Percentiles rank a stretch among this genome's conserved stretches.
These are phyloP conservation scores for Periconia macrospinosa DNA, from an alignment of 2,329 filamentous ascomycete genomes.

Conservation along the genomic window DNA sequence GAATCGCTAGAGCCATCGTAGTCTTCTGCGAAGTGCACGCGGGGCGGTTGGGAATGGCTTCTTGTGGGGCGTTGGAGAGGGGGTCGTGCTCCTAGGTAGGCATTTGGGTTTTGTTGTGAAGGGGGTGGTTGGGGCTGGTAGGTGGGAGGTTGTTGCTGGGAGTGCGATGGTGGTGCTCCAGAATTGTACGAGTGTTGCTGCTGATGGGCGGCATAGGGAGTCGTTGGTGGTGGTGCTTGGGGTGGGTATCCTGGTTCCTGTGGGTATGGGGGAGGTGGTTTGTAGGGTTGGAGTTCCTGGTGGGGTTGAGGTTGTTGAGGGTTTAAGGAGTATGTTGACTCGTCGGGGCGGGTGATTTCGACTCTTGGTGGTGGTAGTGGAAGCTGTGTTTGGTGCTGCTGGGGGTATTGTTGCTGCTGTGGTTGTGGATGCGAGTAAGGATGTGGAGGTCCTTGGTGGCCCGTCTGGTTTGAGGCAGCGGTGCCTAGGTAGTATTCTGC, in stretches of 20 bases:
- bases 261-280: conserved; percentile 22
- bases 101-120: conserved; percentile 17
- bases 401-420: conserved; percentile 4
- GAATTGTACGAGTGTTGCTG: conserved; percentile 18
- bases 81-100: conserved; percentile 29
- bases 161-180: conserved; percentile 28
- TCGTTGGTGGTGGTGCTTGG: not conserved
- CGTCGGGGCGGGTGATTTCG: conserved; percentile 11
- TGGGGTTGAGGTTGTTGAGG: conserved; percentile 3
- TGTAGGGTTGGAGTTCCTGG: conserved; percentile 14
- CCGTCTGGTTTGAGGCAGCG: conserved; percentile 21
- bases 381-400: conserved; percentile 17
- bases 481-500: conserved; percentile 37
- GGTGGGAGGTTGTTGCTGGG: conserved; percentile 22
- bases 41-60: conserved; percentile 37
- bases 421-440: conserved; percentile 12
- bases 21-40: conserved; percentile 34
- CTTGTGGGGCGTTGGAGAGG: conserved; percentile 24
- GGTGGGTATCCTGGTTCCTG: conserved; percentile 21
- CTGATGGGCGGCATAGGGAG: not conserved
- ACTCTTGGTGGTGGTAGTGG: conserved; percentile 23
- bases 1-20: conserved; percentile 18
- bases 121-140: conserved; percentile 30
- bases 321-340: not conserved
- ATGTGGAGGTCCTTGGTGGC: conserved; percentile 17